Conservation (phyloP, 768 basidiomycete genomes). For the Roridomyces roridus region DNA sequence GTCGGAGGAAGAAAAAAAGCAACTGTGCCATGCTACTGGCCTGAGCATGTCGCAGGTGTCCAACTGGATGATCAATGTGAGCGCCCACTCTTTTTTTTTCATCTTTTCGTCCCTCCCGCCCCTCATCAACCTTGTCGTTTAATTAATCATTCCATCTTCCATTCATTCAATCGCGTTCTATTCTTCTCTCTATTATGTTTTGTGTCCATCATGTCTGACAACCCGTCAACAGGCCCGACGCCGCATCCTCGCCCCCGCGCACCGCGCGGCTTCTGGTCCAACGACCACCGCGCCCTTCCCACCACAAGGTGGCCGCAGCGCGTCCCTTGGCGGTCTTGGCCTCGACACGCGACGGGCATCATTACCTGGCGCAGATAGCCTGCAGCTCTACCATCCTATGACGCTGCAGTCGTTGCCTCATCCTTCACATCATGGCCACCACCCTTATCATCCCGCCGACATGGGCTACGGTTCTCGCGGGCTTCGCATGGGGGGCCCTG, state of each 20-base stretch:
- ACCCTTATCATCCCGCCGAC: constrained; percentile 40
- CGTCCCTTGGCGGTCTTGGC: constrained; percentile 49
- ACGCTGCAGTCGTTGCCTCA: constrained; percentile 68
- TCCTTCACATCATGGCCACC: constrained; percentile 42
- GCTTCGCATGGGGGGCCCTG: constrained; percentile 42
- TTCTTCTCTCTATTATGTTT: constrained; percentile 21
- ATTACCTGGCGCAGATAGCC: constrained; percentile 68
- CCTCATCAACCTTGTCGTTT: constrained; percentile 20
- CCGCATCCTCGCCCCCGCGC: constrained; percentile 83
- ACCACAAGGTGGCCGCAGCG: constrained; percentile 45
- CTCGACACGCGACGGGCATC: constrained; percentile 63
- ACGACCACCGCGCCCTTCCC: constrained; percentile 82
- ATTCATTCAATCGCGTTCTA: constrained; percentile 20
- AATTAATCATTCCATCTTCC: constrained; percentile 23
- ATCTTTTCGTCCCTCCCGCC: constrained; percentile 15
- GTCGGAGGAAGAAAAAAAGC: constrained; percentile 90
- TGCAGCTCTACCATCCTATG: constrained; percentile 83
- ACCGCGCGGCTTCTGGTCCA: constrained; percentile 75
- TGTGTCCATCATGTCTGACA: constrained; percentile 19
- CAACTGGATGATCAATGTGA: constrained; percentile 92
- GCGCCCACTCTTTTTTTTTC: constrained; percentile 27
- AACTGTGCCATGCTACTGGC: constrained; percentile 84
- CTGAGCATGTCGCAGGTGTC: constrained; percentile 90
- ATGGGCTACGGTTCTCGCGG: constrained; percentile 36
- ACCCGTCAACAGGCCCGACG: constrained; percentile 65